Evolutionary conservation across 2,329 filamentous ascomycete species (phyloP), one percentile per base, ranked within the genome.

Genomic region (Hymenoscyphus albidus): DNA sequence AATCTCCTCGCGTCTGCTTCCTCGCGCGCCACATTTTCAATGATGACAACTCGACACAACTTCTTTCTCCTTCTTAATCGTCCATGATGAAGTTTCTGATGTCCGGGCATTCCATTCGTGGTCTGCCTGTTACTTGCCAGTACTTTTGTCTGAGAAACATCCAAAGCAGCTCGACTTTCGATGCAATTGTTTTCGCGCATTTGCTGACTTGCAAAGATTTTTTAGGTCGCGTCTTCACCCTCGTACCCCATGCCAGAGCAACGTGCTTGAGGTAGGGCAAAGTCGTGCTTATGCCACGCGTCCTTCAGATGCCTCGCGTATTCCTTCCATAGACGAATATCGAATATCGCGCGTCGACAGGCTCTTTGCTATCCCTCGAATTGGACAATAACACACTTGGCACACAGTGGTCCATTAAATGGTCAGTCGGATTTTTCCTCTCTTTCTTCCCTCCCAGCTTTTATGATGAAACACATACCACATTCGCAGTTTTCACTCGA

Each of bases 401-500:
- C 42, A n/a, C 13, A 35, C 61, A 51, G 55, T 55, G 22, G 10
- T 54, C 14, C 2, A 10, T 38, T n/a, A n/a, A 42, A 59, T 67
- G 67, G 66, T 71, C 55, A 70, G 69, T 69, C 60, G 59, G 27
- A 18, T 3, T 18, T 56, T 62, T 18, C 54, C 27, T 39, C 5
- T 66, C 48, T 18, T 69, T 64, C 48, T 44, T 63, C 62, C 39
- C 13, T 48, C 35, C 38, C 42, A 60, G 71, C 76, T 74, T 72
- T 73, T 74, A 87, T 90, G 88, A 91, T 90, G 87, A 90, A 90
- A 88, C 78, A 84, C 84, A 82, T 87, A 85, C 82, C 81, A 85
- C 82, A 91, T 92, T 93, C 89, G 89, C 89, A 92, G 89, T 92
- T 92, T 92, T 87, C 89, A 91, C 89, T 90, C 82, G 87, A 90